Evolutionary conservation across 177 flowering plant species (phyloP), one percentile per base, ranked within the genome.

Genomic region (Telopea speciosissima): DNA sequence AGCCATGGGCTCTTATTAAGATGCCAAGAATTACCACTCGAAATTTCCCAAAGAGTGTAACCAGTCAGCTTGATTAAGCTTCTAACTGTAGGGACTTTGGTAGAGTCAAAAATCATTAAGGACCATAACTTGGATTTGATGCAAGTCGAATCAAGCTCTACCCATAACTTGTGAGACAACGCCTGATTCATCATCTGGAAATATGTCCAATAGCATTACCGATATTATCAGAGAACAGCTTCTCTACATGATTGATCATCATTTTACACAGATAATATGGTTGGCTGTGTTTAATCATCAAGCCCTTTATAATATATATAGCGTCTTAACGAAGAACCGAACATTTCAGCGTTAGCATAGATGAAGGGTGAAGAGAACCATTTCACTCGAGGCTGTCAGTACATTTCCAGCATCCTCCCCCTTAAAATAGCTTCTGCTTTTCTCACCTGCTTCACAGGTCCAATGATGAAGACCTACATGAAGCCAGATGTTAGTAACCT

Each of bases 381-480:
- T 63, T 28, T 12, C 33, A 28, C 13, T 14, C 9, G 40, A 72
- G 69, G 64, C 17, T 63, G 31, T 63, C 42, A 70, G 25, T 77
- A 77, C 25, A 74, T 71, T 8, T 77, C 85, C 78, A 73, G 54
- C 83, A 86, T 76, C 76, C 79, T 80, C 33, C 92, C 90, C 70
- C 90, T 84, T 33, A 88, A 58, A 28, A 88, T 79, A 65, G 92
- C 92, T 77, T 81, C 86, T 40, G 89, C 89, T 78, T 84, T 84
- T 71, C 83, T 77, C 75, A 84, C 90, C 72, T 88, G 83, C 81
- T 76, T 82, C 66, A 80, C 79, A 21, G 89, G 81, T 44, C 92
- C 92, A 61, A 88, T 84, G 52, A 85, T 79, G 80, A 88, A 88
- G 13, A 85, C 87, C 89, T 84, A 77, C 73, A 67, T 44, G 12